Conservation (phyloP, 2,329 filamentous ascomycete genomes). For the Microascus cirrosus region DNA sequence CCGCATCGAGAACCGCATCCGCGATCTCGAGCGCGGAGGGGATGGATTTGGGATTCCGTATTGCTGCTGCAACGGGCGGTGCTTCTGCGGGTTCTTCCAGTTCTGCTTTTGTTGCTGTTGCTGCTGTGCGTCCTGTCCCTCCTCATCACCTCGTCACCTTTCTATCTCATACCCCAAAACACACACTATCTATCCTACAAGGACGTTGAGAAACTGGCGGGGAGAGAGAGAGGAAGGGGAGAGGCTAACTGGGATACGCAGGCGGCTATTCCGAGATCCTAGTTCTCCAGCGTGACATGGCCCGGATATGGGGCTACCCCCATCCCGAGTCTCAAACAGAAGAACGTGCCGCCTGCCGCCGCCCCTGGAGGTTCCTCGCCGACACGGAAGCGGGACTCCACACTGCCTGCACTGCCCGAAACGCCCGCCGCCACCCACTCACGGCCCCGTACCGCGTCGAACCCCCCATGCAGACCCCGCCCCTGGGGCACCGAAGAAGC, state of each 20-base stretch:
- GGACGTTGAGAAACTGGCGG: too few relatives aligned
- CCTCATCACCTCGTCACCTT: background rate
- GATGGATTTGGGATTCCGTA: background rate
- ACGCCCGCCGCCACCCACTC: background rate
- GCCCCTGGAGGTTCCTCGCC: conserved; percentile 1
- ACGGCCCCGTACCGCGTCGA: background rate
- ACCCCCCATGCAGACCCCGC: background rate
- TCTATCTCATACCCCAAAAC: too few relatives aligned
- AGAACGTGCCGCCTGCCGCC: background rate
- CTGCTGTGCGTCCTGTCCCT: background rate
- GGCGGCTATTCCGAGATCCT: background rate
- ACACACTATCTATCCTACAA: too few relatives aligned
- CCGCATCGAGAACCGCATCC: conserved; percentile 3
- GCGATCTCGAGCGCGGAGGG: background rate
- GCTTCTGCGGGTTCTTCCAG: background rate
- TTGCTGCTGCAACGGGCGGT: background rate
- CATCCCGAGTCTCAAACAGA: background rate
- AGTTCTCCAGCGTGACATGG: background rate
- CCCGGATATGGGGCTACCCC: conserved; percentile 1
- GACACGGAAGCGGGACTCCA: background rate
- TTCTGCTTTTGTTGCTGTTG: background rate
- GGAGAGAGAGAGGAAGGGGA: too few relatives aligned
- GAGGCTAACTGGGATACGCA: background rate
- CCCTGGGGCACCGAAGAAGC: background rate
- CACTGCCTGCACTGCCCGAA: background rate